phyloP scores from a whole-genome alignment of 306 rosid genomes.

The Coriaria nepalensis region DNA sequence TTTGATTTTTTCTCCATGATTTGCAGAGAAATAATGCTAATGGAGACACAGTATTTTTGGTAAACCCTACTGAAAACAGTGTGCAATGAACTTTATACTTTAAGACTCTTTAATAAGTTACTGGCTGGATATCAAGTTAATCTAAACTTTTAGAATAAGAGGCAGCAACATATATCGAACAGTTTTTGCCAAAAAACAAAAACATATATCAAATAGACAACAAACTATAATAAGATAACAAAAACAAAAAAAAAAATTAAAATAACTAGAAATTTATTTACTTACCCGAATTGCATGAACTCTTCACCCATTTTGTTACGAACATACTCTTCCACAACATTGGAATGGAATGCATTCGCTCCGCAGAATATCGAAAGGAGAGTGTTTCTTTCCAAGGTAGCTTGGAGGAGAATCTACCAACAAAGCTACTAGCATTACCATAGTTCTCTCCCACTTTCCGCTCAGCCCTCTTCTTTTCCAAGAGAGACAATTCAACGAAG shows the following conservation, averaged over 20 bases:
- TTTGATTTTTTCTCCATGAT: neutral
- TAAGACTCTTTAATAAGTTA: neutral
- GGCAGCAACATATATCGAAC: no score
- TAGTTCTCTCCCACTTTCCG: conserved; percentile 49
- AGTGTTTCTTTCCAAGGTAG: conserved; percentile 41
- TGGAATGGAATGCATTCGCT: conserved; percentile 10
- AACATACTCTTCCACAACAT: conserved; percentile 26
- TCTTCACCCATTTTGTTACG: conserved; percentile 28
- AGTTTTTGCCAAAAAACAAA: no score
- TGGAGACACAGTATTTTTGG: neutral
- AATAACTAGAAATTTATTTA: neutral
- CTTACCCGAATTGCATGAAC: conserved; percentile 32
- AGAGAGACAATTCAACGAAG: conserved; percentile 40
- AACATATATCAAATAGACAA: neutral
- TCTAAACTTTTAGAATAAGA: no score
- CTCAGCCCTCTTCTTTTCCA: conserved; percentile 42
- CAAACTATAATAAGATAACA: no score
- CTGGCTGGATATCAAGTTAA: no score
- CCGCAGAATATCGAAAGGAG: conserved; percentile 21
- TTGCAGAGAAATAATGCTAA: neutral
- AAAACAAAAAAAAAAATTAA: no score
- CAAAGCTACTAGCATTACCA: conserved; percentile 56
- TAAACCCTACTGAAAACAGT: neutral
- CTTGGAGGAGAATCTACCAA: conserved; percentile 43
- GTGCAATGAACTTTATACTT: no score